These are phyloP conservation scores for Botryotinia convoluta DNA, from an alignment of 2,329 filamentous ascomycete species.

Conservation along the genomic window DNA sequence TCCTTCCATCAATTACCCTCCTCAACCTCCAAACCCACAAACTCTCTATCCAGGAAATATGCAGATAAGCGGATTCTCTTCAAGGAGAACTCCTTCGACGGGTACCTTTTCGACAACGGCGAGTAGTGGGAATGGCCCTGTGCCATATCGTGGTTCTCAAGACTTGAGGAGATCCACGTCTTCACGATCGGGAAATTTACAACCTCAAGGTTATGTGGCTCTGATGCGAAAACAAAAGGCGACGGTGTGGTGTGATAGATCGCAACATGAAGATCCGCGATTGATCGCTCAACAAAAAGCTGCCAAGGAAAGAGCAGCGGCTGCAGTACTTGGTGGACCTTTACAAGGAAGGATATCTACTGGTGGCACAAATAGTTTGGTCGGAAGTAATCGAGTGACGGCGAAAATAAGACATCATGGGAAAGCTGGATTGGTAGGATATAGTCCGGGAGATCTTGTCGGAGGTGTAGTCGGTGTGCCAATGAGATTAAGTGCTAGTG, in stretches of 20 bases:
- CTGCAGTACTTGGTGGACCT: conserved; percentile 70
- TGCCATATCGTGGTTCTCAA: conserved; percentile 56
- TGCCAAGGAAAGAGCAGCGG: conserved; percentile 80
- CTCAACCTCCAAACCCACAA: conserved; percentile 4
- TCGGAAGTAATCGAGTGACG: conserved; percentile 55
- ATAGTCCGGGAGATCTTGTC: conserved; percentile 68
- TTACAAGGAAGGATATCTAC: conserved; percentile 41
- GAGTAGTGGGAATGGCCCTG: conserved; percentile 46
- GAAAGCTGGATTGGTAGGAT: conserved; percentile 73
- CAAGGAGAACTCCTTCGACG: conserved; percentile 61
- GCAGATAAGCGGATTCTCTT: conserved; percentile 39
- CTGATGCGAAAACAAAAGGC: conserved; percentile 96
- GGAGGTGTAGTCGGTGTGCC: conserved; percentile 76
- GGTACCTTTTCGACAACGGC: conserved; percentile 70
- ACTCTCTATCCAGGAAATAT: conserved; percentile 27
- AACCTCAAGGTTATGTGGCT: conserved; percentile 80
- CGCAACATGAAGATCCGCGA: conserved; percentile 87
- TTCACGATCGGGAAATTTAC: conserved; percentile 60
- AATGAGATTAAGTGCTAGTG: conserved; percentile 87
- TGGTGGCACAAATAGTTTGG: conserved; percentile 40
- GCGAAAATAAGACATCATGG: conserved; percentile 88
- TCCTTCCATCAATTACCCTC: conserved; percentile 28
- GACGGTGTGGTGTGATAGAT: conserved; percentile 95
- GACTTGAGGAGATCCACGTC: conserved; percentile 76
- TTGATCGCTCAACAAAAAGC: conserved; percentile 78